Evolutionary conservation across 2,329 filamentous ascomycete species (phyloP), one percentile per base, ranked within the genome.

Genomic region (Ceratocystis albifundus): DNA sequence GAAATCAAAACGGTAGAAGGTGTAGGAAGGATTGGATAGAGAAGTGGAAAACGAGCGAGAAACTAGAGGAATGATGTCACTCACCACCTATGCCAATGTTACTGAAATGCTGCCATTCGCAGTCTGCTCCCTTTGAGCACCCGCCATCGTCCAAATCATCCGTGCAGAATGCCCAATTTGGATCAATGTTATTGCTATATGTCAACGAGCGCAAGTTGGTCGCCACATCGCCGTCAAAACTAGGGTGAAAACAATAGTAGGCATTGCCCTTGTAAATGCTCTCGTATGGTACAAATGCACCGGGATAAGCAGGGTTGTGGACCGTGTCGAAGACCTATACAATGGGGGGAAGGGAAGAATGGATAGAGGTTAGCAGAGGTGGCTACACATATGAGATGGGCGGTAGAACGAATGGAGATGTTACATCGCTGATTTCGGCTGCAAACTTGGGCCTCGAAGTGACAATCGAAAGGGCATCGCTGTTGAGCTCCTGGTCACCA

Each of bases 141-240:
- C 94, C 97, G 70, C 80, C 78, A 68, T 85, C 84, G 64, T 85
- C 86, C 61, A 89, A 77, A 75, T 96, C 89, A 71, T 84, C 87
- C 46, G 85, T 87, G 75, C 94, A 99, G 62, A 97, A 73, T 69
- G 84, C 82, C 71, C 83, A 86, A 68, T 84, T 80, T 28, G 86
- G 80, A 74, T 96, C 86, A 76, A 99, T 96, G 71, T 86, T 87
- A 76, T 96, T 89, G 77, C 90, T 96, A 77, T 93, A 97, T 55
- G 92, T 97, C 78, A 95, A 81, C 70, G 94, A 97, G 73, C 88
- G 87, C 73, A 91, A 87, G 55, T 93, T 93, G 69, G 87, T 88
- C 66, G 84, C 74, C 67, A 96, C 85, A 66, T 84, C 79, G 62
- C 87, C 75, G 70, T 80, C 78, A 76, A 86, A 97, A 64, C 83